Percentiles rank a stretch among this genome's conserved stretches.
Evolutionary conservation across 73 alveolate species (phyloP).

Genomic region (Blepharisma japonicum): DNA sequence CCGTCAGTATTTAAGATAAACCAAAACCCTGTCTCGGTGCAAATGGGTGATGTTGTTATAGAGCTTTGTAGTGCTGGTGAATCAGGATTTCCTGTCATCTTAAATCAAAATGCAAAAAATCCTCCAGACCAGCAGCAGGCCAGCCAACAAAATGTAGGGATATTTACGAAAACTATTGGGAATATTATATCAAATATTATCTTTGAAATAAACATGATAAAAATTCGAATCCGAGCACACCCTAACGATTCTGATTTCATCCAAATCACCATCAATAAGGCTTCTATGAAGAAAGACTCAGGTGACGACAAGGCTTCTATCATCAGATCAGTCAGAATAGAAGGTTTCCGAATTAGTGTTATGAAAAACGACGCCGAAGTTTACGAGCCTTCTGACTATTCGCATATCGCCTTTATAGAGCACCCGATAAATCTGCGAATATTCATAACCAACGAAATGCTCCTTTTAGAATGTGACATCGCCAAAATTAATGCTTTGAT

Average conservation of each 20-base stretch:
- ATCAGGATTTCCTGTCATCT: slow-evolving; percentile 1
- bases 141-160: neutral
- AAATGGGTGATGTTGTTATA: neutral
- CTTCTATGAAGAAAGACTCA: neutral
- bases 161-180: slow-evolving; percentile 9
- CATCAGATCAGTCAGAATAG: neutral
- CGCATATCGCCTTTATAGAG: neutral
- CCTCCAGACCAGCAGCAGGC: neutral
- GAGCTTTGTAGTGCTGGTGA: slow-evolving; percentile 13
- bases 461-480: neutral
- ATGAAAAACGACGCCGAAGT: neutral
- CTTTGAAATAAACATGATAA: neutral
- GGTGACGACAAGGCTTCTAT: neutral
- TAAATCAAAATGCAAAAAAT: neutral
- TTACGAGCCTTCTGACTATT: slow-evolving; percentile 4
- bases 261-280: slow-evolving; percentile 12
- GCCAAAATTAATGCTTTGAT: neutral
- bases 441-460: neutral
- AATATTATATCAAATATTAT: neutral
- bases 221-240: neutral
- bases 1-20: neutral
- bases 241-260: slow-evolving; percentile 10
- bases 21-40: neutral
- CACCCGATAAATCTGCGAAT: neutral
- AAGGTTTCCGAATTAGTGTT: slow-evolving; percentile 8